Conservation (phyloP, 805 yeast genomes). For the Candida ipomoeae region DNA sequence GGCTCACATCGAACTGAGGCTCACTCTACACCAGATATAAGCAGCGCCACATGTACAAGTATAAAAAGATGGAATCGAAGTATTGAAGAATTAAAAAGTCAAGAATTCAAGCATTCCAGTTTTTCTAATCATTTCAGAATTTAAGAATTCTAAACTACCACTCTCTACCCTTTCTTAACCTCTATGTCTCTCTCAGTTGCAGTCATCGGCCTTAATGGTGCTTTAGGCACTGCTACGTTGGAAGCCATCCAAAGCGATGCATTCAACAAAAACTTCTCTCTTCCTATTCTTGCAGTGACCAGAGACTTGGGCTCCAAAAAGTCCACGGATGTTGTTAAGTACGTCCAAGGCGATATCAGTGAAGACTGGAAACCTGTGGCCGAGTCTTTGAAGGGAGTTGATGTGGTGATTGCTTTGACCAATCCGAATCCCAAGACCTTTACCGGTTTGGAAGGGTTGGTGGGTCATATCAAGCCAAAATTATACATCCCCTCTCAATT, state of each 20-base stretch:
- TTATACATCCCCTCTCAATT: slow-evolving; percentile 58
- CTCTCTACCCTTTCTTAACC: background rate
- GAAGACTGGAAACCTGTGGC: slow-evolving; percentile 19
- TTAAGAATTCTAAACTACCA: background rate
- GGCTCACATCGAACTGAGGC: background rate
- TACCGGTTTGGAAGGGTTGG: slow-evolving; percentile 34
- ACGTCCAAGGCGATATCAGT: slow-evolving; percentile 31
- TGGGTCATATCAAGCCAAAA: slow-evolving; percentile 41
- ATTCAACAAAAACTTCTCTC: slow-evolving; percentile 37
- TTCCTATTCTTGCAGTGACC: slow-evolving; percentile 51
- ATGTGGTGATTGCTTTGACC: slow-evolving; percentile 47
- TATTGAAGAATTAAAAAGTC: too few species aligned
- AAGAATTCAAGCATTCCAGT: too few species aligned
- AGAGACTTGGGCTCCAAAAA: slow-evolving; percentile 33
- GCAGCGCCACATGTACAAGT: background rate
- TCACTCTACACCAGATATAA: background rate
- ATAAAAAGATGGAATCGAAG: background rate
- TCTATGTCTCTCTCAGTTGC: slow-evolving; percentile 37
- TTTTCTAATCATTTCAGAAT: too few species aligned
- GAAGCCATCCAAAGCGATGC: slow-evolving; percentile 41
- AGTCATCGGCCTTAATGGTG: slow-evolving; percentile 50
- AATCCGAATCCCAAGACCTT: slow-evolving; percentile 28
- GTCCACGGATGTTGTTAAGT: slow-evolving; percentile 35
- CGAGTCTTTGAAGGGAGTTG: slow-evolving; percentile 43
- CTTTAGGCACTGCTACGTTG: slow-evolving; percentile 45